Percentiles rank a stretch among this genome's conserved stretches.
phyloP scores from a whole-genome alignment of 768 basidiomycete genomes.

The Mycena belliarum region DNA sequence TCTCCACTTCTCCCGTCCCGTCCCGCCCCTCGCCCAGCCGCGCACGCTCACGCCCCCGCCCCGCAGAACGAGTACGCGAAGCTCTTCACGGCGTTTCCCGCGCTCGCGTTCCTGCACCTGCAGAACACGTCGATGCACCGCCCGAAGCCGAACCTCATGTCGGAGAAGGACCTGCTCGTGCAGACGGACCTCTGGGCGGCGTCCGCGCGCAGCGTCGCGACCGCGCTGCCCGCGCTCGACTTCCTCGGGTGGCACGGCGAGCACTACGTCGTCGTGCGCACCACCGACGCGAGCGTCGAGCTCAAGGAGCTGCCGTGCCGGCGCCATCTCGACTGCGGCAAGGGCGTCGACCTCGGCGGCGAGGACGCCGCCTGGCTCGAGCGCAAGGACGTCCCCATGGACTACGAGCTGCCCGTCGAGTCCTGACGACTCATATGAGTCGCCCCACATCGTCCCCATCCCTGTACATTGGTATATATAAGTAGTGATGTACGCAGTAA shows the following conservation, averaged over 20 bases:
- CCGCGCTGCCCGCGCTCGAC: slow-evolving; percentile 52
- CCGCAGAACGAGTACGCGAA: slow-evolving; percentile 54
- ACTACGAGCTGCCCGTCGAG: slow-evolving; percentile 58
- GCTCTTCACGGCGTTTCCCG: slow-evolving; percentile 46
- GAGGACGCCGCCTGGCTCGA: slow-evolving; percentile 68
- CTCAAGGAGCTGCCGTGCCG: slow-evolving; percentile 63
- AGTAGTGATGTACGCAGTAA: too few species aligned
- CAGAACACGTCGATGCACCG: slow-evolving; percentile 47
- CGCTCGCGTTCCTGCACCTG: slow-evolving; percentile 62
- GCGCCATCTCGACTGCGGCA: slow-evolving; percentile 60
- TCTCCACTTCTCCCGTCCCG: too few species aligned
- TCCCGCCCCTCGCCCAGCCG: too few species aligned
- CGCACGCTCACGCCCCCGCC: too few species aligned
- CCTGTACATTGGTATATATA: not conserved
- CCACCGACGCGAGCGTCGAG: slow-evolving; percentile 36
- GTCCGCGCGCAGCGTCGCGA: slow-evolving; percentile 52
- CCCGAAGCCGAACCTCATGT: slow-evolving; percentile 57
- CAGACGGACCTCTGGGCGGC: slow-evolving; percentile 60
- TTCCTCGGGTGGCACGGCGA: slow-evolving; percentile 77
- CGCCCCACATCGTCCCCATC: not conserved
- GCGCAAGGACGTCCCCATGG: slow-evolving; percentile 75
- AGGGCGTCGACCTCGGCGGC: slow-evolving; percentile 63
- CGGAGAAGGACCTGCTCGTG: slow-evolving; percentile 57
- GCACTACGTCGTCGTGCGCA: slow-evolving; percentile 63
- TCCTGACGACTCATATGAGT: too few species aligned